Conservation (phyloP, 164 flowering plant genomes). For the Nymphaea colorata region DNA sequence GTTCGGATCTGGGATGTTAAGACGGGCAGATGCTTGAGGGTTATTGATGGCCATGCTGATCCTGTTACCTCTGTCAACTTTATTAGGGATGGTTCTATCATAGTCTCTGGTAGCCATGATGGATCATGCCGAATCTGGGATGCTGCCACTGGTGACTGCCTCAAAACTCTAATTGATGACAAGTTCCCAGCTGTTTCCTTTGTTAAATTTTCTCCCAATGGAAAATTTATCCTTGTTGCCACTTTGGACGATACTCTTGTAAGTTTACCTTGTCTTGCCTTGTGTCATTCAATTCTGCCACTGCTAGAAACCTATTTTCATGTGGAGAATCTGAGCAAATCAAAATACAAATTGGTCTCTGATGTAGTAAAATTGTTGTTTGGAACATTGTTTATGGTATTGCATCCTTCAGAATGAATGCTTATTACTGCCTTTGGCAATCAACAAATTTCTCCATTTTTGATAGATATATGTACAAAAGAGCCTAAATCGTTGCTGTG, state of each 20-base stretch:
- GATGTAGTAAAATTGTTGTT: too few relatives aligned
- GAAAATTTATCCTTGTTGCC: constrained; percentile 92
- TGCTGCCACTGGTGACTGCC: constrained; percentile 35
- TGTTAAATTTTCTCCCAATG: constrained; percentile 87
- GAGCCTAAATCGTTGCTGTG: too few relatives aligned
- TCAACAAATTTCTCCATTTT: too few relatives aligned
- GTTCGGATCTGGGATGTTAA: constrained; percentile 85
- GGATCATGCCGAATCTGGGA: constrained; percentile 97
- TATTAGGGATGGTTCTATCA: constrained; percentile 72
- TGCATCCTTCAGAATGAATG: too few relatives aligned
- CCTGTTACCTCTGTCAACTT: constrained; percentile 83
- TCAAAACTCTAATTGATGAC: constrained; percentile 65
- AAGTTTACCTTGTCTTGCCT: constrained; percentile 14
- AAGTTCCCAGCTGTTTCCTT: constrained; percentile 67
- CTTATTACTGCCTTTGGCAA: too few relatives aligned
- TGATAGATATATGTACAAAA: too few relatives aligned
- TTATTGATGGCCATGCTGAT: constrained; percentile 49
- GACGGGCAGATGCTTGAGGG: constrained; percentile 49
- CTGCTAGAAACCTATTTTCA: too few relatives aligned
- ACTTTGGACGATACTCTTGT: constrained; percentile 81
- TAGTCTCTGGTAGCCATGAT: constrained; percentile 82
- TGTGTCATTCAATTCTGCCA: too few relatives aligned
- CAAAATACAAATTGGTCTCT: too few relatives aligned
- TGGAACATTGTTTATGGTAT: too few relatives aligned
- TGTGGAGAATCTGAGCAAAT: too few relatives aligned